A percentile compares a stretch with the other conserved stretches of the same genome.
Conservation (phyloP, 2,329 filamentous ascomycete genomes). For the Aspergillus ibericus region DNA sequence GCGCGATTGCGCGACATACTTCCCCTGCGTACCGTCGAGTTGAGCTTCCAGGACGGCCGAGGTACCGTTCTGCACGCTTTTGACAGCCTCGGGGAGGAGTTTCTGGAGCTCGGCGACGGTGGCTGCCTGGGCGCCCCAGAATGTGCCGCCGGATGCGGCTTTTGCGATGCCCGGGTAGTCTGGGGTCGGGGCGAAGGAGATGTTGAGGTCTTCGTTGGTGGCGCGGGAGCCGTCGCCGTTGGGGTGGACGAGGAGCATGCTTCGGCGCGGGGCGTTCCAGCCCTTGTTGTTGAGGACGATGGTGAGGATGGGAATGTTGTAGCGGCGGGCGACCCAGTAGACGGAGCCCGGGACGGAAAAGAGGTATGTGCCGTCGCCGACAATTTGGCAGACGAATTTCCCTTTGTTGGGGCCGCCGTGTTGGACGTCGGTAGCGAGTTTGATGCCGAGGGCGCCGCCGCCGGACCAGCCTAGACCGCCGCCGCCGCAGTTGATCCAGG, state of each 20-base stretch:
- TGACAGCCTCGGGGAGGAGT: conserved; percentile 58
- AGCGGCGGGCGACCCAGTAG: conserved; percentile 68
- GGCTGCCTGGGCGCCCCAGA: conserved; percentile 61
- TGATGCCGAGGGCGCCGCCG: conserved; percentile 72
- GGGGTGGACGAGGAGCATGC: conserved; percentile 65
- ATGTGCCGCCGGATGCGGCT: conserved; percentile 61
- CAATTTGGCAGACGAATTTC: conserved; percentile 63
- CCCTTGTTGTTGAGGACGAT: conserved; percentile 71
- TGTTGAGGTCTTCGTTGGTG: conserved; percentile 65
- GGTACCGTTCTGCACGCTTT: conserved; percentile 56
- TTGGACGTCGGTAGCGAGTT: conserved; percentile 63
- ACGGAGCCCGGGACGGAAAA: conserved; percentile 66
- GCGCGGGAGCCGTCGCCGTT: conserved; percentile 62
- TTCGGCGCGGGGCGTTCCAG: conserved; percentile 66
- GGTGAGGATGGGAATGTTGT: conserved; percentile 65
- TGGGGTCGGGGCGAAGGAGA: conserved; percentile 64
- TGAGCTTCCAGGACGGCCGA: conserved; percentile 65
- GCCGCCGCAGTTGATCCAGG: conserved; percentile 79
- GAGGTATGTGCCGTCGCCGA: conserved; percentile 67
- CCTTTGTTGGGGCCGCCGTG: conserved; percentile 53
- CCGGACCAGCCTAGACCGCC: conserved; percentile 81
- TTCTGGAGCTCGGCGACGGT: conserved; percentile 57
- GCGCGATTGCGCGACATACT: conserved; percentile 40
- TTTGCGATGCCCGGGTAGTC: conserved; percentile 69
- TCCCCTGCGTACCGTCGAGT: conserved; percentile 57